These are phyloP conservation scores for Russula dissimulans DNA, from an alignment of 768 basidiomycete species.

Conservation along the genomic window DNA sequence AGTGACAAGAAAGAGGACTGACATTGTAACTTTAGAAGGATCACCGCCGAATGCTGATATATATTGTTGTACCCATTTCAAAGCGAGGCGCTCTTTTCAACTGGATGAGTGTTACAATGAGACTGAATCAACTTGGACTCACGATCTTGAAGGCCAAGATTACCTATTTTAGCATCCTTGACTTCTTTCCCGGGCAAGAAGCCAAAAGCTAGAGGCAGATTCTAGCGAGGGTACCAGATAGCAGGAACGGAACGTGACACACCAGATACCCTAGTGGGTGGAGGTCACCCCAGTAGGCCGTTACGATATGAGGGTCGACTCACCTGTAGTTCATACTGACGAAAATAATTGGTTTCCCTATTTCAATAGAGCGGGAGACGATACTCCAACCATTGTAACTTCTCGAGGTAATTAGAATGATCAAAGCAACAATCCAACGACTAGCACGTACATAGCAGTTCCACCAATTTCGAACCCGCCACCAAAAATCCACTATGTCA, in stretches of 20 bases:
- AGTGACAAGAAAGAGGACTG: no score
- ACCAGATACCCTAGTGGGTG: constrained; percentile 3
- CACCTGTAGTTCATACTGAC: constrained; percentile 20
- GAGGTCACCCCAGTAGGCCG: not conserved
- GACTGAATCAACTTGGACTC: not conserved
- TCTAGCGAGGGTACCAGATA: not conserved
- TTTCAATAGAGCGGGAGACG: constrained; percentile 9
- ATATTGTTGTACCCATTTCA: constrained; percentile 36
- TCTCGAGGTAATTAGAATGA: not conserved
- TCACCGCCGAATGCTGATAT: constrained; percentile 36
- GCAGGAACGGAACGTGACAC: not conserved
- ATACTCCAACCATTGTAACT: constrained; percentile 12
- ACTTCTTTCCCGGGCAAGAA: constrained; percentile 17
- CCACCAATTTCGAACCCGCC: constrained; percentile 19
- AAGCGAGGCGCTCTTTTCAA: constrained; percentile 26
- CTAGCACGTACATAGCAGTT: constrained; percentile 9
- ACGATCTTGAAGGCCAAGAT: constrained; percentile 20
- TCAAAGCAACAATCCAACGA: not conserved
- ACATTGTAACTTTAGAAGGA: constrained; percentile 27
- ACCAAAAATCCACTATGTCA: constrained; percentile 16
- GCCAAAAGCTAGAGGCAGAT: constrained; percentile 7
- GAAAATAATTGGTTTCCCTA: constrained; percentile 12
- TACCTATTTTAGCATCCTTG: constrained; percentile 15
- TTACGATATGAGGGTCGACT: not conserved
- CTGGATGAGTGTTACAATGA: not conserved